Evolutionary conservation across 306 rosid species (phyloP).

Genomic region (Sindora glabra): DNA sequence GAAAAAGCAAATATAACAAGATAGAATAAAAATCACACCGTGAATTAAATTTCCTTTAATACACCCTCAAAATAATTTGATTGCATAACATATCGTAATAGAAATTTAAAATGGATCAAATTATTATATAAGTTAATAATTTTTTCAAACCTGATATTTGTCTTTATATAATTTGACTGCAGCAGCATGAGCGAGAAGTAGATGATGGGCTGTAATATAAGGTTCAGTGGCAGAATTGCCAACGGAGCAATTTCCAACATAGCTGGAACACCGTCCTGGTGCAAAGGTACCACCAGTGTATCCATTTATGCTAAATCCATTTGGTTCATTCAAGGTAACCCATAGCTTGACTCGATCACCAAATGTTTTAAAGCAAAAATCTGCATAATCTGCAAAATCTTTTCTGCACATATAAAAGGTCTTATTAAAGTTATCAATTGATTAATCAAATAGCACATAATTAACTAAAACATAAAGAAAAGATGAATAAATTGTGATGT

Average conservation of each 20-base stretch:
- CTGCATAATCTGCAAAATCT: constrained; percentile 27
- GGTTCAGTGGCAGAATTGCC: constrained; percentile 51
- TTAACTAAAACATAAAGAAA: no score
- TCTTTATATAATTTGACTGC: constrained; percentile 28
- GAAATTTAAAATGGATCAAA: no score
- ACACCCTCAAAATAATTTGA: no score
- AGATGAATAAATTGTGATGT: no score
- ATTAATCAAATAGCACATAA: no score
- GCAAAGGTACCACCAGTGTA: constrained; percentile 37
- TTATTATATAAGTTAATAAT: no score
- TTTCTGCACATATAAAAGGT: no score
- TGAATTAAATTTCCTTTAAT: no score
- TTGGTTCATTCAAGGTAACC: constrained; percentile 48
- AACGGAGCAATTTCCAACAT: constrained; percentile 9
- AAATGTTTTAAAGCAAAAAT: constrained; percentile 35
- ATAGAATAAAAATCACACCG: no score
- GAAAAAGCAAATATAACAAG: no score
- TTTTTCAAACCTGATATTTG: constrained; percentile 30
- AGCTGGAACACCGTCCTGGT: constrained; percentile 48
- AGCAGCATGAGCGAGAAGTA: constrained; percentile 36
- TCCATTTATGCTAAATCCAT: background rate
- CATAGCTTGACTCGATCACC: constrained; percentile 53
- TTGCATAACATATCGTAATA: no score
- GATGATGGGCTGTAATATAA: constrained; percentile 36
- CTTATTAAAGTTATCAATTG: no score